Conservation (phyloP, 2,329 filamentous ascomycete species). For the Colletotrichum somersetense region DNA sequence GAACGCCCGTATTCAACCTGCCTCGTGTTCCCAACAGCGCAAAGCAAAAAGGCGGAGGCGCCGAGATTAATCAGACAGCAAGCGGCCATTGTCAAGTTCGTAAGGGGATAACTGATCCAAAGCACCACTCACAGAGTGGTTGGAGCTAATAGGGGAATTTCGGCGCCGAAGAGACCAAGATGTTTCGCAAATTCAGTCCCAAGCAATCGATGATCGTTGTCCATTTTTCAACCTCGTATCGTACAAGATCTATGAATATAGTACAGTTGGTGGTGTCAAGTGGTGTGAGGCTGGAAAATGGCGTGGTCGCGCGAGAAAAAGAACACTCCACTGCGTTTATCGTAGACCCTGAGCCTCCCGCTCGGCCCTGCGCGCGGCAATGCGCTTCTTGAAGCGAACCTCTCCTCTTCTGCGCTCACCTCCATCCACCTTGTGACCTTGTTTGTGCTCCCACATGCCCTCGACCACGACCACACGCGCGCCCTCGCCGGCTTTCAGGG, state of each 20-base stretch:
- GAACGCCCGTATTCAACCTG: not conserved
- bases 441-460: constrained; percentile 91
- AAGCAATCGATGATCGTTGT: constrained; percentile 26
- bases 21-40: constrained; percentile 2
- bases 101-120: not conserved
- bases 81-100: not conserved
- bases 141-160: constrained; percentile 14
- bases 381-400: constrained; percentile 86
- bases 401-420: constrained; percentile 91
- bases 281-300: constrained; percentile 34
- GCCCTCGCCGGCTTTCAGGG: constrained; percentile 73
- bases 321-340: constrained; percentile 8
- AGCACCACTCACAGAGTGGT: constrained; percentile 4
- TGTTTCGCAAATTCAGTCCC: not conserved
- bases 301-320: constrained; percentile 9
- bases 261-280: constrained; percentile 41
- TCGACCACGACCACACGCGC: constrained; percentile 80
- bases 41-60: constrained; percentile 8
- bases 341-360: constrained; percentile 56
- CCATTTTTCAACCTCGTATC: constrained; percentile 37
- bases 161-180: not conserved
- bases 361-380: constrained; percentile 81
- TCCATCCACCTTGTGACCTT: constrained; percentile 93
- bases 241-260: constrained; percentile 41
- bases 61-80: constrained; percentile 11